Evolutionary conservation across 2,329 filamentous ascomycete species (phyloP), one percentile per base, ranked within the genome.

Genomic region (Pyrenochaeta sp.): DNA sequence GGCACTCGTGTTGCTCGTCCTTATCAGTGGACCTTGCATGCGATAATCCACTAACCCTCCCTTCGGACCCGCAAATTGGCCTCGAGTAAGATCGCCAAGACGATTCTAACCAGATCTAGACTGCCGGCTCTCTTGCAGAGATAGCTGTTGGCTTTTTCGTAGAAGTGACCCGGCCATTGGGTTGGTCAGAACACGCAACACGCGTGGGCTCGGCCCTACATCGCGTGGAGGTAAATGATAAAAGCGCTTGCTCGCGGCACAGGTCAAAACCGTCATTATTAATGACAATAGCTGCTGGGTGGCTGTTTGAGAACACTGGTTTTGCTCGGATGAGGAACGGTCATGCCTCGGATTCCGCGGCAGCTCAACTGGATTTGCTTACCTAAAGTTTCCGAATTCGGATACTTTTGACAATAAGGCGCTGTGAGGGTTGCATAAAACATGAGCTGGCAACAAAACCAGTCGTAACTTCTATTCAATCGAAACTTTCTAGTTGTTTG

Each of bases 11-110:
- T 45, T 23, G 27, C 23, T 9, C 23, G 21, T 35, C 36, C 49
- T 60, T 60, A 60, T 60, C 54, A 57, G 56, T 51, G 31, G 45
- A 41, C 41, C 45, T 47, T 49, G 39, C 50, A 48, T 35, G 20
- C 43, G 23, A 57, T 45, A 46, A 45, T 46, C 52, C 52, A 39
- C 42, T 45, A 46, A 45, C 49, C 52, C 52, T 33, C 42, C 31
- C 18, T 47, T 21, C 42, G 15, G 18, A 36, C 29, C 36, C 39
- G 35, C 53, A 57, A 51, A 43, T 37, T 54, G 27, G 23, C 27
- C 12, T 49, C 29, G n/a, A 33, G 54, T 40, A 57, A 49, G 45
- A 49, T 41, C 17, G 54, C 49, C 49, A 54, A 54, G 49, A 30
- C 6, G 10, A 17, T 2, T 3, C 40, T 42, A 41, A 30, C 40